These are phyloP conservation scores for Paraurostyla sp. DNA, from an alignment of 73 alveolate genomes.

Conservation along the genomic window DNA sequence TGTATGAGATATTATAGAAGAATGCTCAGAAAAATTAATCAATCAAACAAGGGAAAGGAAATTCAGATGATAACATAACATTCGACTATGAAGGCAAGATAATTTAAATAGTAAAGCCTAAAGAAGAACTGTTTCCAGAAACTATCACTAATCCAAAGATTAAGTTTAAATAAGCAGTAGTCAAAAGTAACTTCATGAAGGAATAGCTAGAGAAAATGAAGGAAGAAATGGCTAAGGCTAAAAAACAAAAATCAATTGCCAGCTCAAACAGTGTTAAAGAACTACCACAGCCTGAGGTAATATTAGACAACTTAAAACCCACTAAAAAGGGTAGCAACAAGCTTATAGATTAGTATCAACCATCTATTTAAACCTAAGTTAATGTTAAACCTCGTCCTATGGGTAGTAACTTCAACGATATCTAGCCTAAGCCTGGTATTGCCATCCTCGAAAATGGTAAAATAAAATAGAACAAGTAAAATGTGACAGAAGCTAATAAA, in stretches of 20 bases:
- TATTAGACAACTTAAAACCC: not conserved
- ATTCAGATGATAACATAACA: not conserved
- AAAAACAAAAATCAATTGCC: slow-evolving; percentile 4
- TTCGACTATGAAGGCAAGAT: slow-evolving; percentile 58
- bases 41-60: not conserved
- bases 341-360: not conserved
- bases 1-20: slow-evolving; percentile 44
- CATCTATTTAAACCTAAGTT: not conserved
- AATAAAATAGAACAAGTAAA: not conserved
- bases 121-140: slow-evolving; percentile 35
- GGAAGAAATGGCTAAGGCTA: not conserved
- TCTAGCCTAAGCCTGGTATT: slow-evolving; percentile 41
- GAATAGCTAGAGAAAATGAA: not conserved
- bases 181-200: slow-evolving; percentile 1
- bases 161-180: slow-evolving; percentile 9
- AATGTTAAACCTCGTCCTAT: slow-evolving; percentile 13
- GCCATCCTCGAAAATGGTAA: slow-evolving; percentile 42
- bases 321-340: slow-evolving; percentile 17
- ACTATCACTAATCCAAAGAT: slow-evolving; percentile 40
- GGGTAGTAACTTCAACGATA: slow-evolving; percentile 48
- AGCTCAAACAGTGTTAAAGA: not conserved
- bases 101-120: slow-evolving; percentile 16
- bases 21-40: not conserved
- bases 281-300: not conserved
- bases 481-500: not conserved